Evolutionary conservation across 495 filamentous ascomycete genomes (phyloP).

Genomic region (Podospora bellae-mahoneyi): DNA sequence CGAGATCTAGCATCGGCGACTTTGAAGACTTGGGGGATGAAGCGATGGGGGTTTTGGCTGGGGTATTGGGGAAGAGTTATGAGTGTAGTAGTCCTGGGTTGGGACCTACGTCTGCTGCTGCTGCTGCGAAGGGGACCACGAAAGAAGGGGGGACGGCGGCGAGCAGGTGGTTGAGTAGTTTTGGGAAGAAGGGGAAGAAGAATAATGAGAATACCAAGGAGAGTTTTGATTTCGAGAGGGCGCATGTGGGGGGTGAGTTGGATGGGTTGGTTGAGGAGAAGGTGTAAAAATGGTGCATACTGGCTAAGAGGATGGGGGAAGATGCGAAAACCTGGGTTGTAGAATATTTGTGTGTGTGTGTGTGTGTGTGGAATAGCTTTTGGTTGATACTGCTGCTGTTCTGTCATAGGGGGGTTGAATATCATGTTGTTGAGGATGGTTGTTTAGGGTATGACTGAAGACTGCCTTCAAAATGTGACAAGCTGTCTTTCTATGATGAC

Average conservation of each 20-base stretch:
- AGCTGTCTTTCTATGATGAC: too few relatives aligned
- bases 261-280: conserved; percentile 2
- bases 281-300: background rate
- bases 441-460: too few relatives aligned
- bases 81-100: conserved; percentile 45
- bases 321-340: too few relatives aligned
- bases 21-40: conserved; percentile 43
- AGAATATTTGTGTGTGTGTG: too few relatives aligned
- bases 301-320: too few relatives aligned
- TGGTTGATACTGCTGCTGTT: too few relatives aligned
- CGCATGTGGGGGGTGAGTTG: background rate
- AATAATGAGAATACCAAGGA: conserved; percentile 48
- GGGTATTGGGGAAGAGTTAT: conserved; percentile 38
- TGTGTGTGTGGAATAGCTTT: too few relatives aligned
- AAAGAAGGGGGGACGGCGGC: conserved; percentile 33
- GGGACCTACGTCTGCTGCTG: conserved; percentile 31
- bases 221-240: conserved; percentile 45
- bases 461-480: too few relatives aligned
- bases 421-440: too few relatives aligned
- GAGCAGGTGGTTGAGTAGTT: conserved; percentile 44
- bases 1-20: conserved; percentile 49
- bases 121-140: conserved; percentile 12
- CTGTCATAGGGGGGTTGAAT: too few relatives aligned
- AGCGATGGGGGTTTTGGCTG: conserved; percentile 11
- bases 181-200: conserved; percentile 48